Evolutionary conservation across 176 grass and related monocot genomes (phyloP), one percentile per base, ranked within the genome.

Genomic region (Zoysia pacifica): DNA sequence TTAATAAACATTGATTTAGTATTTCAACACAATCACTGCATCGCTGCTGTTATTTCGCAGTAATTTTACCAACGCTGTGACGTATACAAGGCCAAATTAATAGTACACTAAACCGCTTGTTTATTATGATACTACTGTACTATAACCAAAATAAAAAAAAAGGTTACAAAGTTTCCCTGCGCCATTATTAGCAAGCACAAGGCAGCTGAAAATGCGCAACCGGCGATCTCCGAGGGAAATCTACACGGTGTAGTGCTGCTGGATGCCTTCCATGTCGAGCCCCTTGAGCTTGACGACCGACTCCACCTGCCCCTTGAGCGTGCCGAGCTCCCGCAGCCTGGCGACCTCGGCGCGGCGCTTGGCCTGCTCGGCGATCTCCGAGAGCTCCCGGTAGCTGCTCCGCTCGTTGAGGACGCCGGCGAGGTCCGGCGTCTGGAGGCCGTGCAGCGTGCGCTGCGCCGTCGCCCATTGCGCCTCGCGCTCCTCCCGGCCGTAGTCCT

Each of bases 331-430:
- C 7, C 96, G 77, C 11, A 98, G 79, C 92, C 96, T 96, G 45
- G 88, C 93, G 5, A 96, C 91, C 79, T 96, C 93, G 2, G 97
- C 97, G n/a, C 97, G 93, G 47, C 90, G 91, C 81, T 90, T 99
- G 53, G 97, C 97, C 86, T 99, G 93, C 65, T 99, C 97, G 48
- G 97, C 93, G 13, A 99, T 93, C 86, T 93, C 93, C 16, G 93
- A 93, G 18, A 93, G 84, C 78, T 99, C 97, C 10, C 93, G 67
- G 84, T 93, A 96, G 83, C 86, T 60, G 81, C 75, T 80, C 71
- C 83, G 89, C 9, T 95, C 92, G 67, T 50, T 49, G 43, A 89
- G 84, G 10, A 81, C 14, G 52, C 54, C 84, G 2, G 44, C 45
- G 0, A 66, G 46, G 11, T 93, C 88, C 1, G 88, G 61, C 6